phyloP scores from a whole-genome alignment of 495 filamentous ascomycete species.

The Acidomyces sp. region DNA sequence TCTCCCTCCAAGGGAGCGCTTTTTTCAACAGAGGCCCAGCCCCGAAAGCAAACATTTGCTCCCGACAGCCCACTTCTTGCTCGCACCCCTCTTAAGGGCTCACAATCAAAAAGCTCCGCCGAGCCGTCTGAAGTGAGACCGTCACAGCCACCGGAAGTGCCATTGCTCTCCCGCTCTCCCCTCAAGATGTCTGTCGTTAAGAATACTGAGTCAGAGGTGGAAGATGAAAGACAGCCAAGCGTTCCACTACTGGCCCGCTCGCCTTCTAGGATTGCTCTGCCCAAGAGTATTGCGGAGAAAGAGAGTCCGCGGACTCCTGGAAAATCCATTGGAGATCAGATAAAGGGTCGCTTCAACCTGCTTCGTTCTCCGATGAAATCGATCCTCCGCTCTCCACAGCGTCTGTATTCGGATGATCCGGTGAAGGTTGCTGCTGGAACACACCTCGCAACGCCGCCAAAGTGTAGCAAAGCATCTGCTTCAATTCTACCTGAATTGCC shows the following conservation, averaged over 20 bases:
- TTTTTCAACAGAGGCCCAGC: background rate
- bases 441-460: slow-evolving; percentile 38
- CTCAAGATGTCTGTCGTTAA: slow-evolving; percentile 9
- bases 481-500: slow-evolving; percentile 25
- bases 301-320: slow-evolving; percentile 3
- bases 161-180: slow-evolving; percentile 16
- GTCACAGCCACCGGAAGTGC: background rate
- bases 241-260: slow-evolving; percentile 15
- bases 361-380: slow-evolving; percentile 36
- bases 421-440: slow-evolving; percentile 48
- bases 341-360: slow-evolving; percentile 18
- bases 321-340: background rate
- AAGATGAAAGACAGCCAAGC: background rate
- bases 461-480: slow-evolving; percentile 26
- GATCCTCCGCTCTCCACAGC: slow-evolving; percentile 47
- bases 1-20: slow-evolving; percentile 9
- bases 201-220: background rate
- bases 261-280: slow-evolving; percentile 15
- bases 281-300: background rate
- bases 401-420: slow-evolving; percentile 49
- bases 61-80: slow-evolving; percentile 5
- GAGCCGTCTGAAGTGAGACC: background rate
- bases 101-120: slow-evolving; percentile 1
- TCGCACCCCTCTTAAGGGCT: slow-evolving; percentile 7
- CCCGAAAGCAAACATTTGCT: background rate